Base-by-base conservation (phyloP, 2,329 filamentous ascomycete genomes). In the Coniosporium tulheliwenetii region DNA sequence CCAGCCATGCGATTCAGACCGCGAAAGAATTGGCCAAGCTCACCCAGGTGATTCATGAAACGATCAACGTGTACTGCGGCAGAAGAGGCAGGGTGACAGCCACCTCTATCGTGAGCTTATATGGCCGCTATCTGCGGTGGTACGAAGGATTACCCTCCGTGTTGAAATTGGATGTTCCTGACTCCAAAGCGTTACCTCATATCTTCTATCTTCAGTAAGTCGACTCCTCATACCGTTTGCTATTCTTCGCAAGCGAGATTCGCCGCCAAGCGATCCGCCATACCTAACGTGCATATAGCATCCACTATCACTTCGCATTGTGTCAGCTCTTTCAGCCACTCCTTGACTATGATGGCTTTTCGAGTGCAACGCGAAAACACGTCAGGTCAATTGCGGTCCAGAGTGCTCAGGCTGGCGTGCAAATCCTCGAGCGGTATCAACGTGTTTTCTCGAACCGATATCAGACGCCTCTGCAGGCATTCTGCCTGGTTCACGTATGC, bases 201-300 rank as follows among this genome's bases (percentile, higher is more conserved):
- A 45, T 54, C 33, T 43, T 52, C 12, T 50, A 43, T 34, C 44
- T 55, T 7, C 51, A 55, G 52, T 55, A 45, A 36, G 51, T 42
- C 5, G 7, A 4, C 15, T 5, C 15, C 19, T n/a, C n/a, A 7
- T 2, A 3, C 3, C 7, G n/a, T 26, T 7, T 7, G 19, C 19
- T 26, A 7, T 7, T 26, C 19, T 7, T 26, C 19, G 19, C 19
- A 4, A 4, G 19, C 19, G 19, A 26, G 19, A 4, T 26, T 26
- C 7, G 7, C 7, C 19, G 7, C 19, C 19, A 26, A n/a, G 19
- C 3, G 4, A 26, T 26, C 19, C 4, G 7, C 19, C 19, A 26
- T 7, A 26, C 7, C 19, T 26, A 26, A 26, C 19, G 19, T 26
- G 4, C 19, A 7, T 4, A 26, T 7, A 55, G 52, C 39, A 45